Evolutionary conservation across 345 rosid genomes (phyloP), one percentile per base, ranked within the genome.

Genomic region (Camelina neglecta): DNA sequence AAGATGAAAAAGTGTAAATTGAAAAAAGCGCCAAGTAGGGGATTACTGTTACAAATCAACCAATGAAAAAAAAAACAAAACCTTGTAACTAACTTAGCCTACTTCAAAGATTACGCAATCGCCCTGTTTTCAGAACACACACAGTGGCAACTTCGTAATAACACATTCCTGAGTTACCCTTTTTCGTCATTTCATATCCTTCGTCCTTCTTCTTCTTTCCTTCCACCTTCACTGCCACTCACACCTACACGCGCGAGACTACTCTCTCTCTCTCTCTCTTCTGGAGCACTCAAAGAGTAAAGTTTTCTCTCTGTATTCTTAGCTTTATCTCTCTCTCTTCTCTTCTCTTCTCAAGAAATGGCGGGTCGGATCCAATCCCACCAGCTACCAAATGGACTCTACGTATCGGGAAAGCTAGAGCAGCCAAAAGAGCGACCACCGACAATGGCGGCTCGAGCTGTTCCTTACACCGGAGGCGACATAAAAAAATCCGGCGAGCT

Each of bases 401-500:
- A 83, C 39, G 98, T 94, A 0, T 94, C 98, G 7, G 98, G 97
- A 0, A 83, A 87, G 49, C 92, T 86, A 15, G 97, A 87, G 48
- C 87, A 82, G 66, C 84, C 69, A 1, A 88, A 88, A 72, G 97
- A 92, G 61, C 83, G 93, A 29, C 91, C 76, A 69, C 96, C 97
- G 47, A 89, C 89, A 75, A 88, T 89, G 85, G 88, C 88, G n/a
- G 84, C 93, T 11, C 84, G 93, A 4, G 88, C 98, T 0, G 82
- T 88, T 5, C 96, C 96, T 31, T 94, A 94, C 82, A 90, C 96
- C 2, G 98, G 98, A 39, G 97, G 97, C 11, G 95, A 94, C 73
- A 76, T 94, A 13, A 92, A 94, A 76, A 94, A 90, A 76, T 94
- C 98, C 35, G 98, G 98, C 1, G 98, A 94, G 84, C 83, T 92